Conservation (phyloP, 176 grass and related monocot species). For the Bonia amplexicaulis region DNA sequence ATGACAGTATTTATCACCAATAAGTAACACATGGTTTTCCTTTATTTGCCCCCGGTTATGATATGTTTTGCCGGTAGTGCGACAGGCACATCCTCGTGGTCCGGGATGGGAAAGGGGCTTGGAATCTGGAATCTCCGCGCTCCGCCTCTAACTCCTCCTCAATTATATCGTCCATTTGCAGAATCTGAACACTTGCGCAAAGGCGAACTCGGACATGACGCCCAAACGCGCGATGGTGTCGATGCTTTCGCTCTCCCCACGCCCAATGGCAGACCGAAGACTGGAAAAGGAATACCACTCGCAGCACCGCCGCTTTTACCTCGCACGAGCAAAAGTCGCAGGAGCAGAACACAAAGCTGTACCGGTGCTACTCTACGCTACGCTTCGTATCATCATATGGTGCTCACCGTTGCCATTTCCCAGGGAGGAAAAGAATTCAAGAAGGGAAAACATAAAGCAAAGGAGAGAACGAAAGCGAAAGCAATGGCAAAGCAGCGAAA, state of each 20-base stretch:
- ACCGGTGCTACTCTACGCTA: not conserved
- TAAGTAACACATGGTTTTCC: not conserved
- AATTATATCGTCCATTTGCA: constrained; percentile 54
- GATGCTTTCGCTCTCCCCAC: constrained; percentile 22
- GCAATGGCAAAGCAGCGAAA: constrained; percentile 8
- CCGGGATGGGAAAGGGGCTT: not conserved
- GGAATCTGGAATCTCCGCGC: constrained; percentile 54
- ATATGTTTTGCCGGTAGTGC: constrained; percentile 18
- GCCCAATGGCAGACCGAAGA: constrained; percentile 21
- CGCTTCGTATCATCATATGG: not conserved
- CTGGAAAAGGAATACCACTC: constrained; percentile 15
- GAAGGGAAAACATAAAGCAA: not conserved
- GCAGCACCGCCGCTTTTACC: constrained; percentile 13
- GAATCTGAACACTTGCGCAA: constrained; percentile 46
- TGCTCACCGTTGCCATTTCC: not conserved
- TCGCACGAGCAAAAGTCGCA: constrained; percentile 27
- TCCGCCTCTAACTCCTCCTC: constrained; percentile 32
- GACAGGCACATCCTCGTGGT: constrained; percentile 36
- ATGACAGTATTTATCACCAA: not conserved
- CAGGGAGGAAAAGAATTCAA: not conserved
- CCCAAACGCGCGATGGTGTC: constrained; percentile 27
- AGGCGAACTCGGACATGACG: constrained; percentile 27
- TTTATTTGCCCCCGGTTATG: not conserved
- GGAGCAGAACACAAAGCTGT: not conserved
- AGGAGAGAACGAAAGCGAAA: constrained; percentile 8